Conservation (phyloP, 129 eudicot species). For the Calendula officinalis region DNA sequence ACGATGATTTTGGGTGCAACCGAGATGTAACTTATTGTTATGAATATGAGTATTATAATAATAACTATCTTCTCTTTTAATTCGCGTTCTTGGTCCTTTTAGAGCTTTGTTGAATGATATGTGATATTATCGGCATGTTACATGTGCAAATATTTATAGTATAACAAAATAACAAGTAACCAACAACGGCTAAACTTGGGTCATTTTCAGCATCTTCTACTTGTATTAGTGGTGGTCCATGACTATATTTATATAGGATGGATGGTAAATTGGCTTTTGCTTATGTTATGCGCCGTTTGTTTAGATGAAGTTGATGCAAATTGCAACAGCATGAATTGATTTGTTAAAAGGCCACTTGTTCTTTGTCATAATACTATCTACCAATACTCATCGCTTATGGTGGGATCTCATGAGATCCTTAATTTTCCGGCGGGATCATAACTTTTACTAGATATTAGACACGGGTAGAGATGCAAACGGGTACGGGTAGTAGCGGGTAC, state of each 20-base stretch:
- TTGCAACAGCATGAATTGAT: constrained; percentile 17
- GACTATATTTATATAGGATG: constrained; percentile 8
- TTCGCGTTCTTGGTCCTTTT: constrained; percentile 17
- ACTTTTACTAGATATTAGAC: background rate
- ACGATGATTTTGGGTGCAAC: constrained; percentile 7
- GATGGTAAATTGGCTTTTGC: constrained; percentile 10
- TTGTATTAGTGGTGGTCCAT: constrained; percentile 28
- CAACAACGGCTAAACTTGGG: constrained; percentile 17
- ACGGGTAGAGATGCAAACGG: background rate
- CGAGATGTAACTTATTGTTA: constrained; percentile 16
- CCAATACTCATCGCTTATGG: constrained; percentile 20
- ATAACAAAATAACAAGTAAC: background rate
- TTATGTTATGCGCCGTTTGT: background rate
- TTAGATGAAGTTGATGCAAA: constrained; percentile 7
- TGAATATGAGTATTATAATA: constrained; percentile 18
- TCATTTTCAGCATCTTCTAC: constrained; percentile 18
- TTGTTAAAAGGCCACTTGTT: constrained; percentile 30
- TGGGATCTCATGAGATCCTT: constrained; percentile 17
- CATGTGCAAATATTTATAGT: constrained; percentile 1
- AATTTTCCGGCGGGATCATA: background rate
- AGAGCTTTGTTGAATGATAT: constrained; percentile 1
- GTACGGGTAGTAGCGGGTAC: no score
- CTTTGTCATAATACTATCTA: constrained; percentile 21
- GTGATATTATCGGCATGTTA: background rate
- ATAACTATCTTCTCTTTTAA: constrained; percentile 4